A percentile compares a stretch with the other conserved stretches of the same genome.
Conservation (phyloP, 352 stramenopile genomes). For the Pythium guiyangense region DNA sequence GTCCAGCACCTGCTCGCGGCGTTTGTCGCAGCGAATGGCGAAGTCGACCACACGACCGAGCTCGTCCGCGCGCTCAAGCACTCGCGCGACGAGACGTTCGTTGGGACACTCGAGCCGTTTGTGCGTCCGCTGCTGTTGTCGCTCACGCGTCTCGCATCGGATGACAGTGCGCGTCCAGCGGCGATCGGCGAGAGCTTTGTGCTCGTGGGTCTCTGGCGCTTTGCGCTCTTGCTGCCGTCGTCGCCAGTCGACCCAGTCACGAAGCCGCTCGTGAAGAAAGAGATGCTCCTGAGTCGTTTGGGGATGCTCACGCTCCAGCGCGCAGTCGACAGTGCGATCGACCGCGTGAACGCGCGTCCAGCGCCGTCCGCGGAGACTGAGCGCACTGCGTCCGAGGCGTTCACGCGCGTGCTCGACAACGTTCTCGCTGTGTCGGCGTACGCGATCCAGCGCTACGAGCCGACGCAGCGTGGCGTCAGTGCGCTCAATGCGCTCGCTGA, state of each 20-base stretch:
- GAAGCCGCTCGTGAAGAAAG: conserved; percentile 93
- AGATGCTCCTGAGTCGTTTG: conserved; percentile 89
- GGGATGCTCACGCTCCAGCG: conserved; percentile 61
- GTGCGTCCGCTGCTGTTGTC: conserved; percentile 8
- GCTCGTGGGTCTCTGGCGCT: conserved; percentile 90
- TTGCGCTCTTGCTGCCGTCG: conserved; percentile 91
- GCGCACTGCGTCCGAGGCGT: no score
- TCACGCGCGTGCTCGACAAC: conserved; percentile 14
- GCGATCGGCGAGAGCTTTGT: conserved; percentile 77
- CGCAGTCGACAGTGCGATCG: conserved; percentile 50
- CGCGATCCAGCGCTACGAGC: conserved; percentile 46
- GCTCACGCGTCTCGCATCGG: not conserved
- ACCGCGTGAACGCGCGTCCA: conserved; percentile 48
- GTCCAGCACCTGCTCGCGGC: conserved; percentile 12
- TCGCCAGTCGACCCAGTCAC: conserved; percentile 95
- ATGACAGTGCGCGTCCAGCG: not conserved
- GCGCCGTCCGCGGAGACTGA: conserved; percentile 18
- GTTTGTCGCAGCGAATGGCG: not conserved
- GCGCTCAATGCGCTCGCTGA: conserved; percentile 11
- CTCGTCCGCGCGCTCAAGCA: conserved; percentile 13
- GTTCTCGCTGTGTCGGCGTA: conserved; percentile 16
- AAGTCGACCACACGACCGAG: not conserved
- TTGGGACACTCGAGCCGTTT: conserved; percentile 9
- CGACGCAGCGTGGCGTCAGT: conserved; percentile 12
- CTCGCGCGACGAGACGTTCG: conserved; percentile 14